Evolutionary conservation across 1,139 yeast genomes (phyloP).

Genomic region (Suzukiozyma palmioleophila): DNA sequence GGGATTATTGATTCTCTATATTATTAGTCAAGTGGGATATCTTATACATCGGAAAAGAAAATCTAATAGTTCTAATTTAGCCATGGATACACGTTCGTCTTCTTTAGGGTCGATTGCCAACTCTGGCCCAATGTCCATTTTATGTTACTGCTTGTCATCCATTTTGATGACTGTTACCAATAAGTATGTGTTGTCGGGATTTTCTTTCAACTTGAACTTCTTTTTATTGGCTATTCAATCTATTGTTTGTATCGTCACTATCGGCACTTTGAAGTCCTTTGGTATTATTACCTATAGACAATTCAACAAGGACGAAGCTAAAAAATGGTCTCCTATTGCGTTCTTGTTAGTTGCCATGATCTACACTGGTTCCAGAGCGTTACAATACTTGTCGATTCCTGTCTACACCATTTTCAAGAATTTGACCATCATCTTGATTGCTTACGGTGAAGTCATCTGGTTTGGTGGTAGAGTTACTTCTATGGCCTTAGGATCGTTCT

Average conservation of each 20-base stretch:
- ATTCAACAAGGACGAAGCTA: slow-evolving; percentile 82
- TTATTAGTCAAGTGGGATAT: slow-evolving; percentile 35
- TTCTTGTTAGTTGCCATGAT: slow-evolving; percentile 86
- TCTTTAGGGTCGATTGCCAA: slow-evolving; percentile 45
- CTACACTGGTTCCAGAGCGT: slow-evolving; percentile 93
- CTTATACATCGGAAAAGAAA: slow-evolving; percentile 21
- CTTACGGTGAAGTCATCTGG: slow-evolving; percentile 97
- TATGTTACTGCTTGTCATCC: slow-evolving; percentile 86
- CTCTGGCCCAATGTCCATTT: slow-evolving; percentile 82
- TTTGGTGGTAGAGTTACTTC: slow-evolving; percentile 90
- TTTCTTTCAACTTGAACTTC: slow-evolving; percentile 83
- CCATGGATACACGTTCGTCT: not conserved
- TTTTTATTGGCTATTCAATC: slow-evolving; percentile 81
- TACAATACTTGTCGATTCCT: slow-evolving; percentile 86
- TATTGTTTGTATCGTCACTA: slow-evolving; percentile 72
- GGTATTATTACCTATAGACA: slow-evolving; percentile 84
- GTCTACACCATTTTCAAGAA: slow-evolving; percentile 97
- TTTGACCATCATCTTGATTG: slow-evolving; percentile 91
- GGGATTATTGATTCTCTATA: slow-evolving; percentile 42
- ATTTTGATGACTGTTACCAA: slow-evolving; percentile 97
- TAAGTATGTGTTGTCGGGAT: slow-evolving; percentile 85
- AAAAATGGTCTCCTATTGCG: slow-evolving; percentile 94
- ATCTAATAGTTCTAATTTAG: slow-evolving; percentile 4
- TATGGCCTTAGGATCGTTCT: slow-evolving; percentile 84
- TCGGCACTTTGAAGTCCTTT: slow-evolving; percentile 63